Percentiles rank a stretch among this genome's conserved stretches.
Evolutionary conservation across 2,329 filamentous ascomycete genomes (phyloP).

Genomic region (Aureobasidium subglaciale): DNA sequence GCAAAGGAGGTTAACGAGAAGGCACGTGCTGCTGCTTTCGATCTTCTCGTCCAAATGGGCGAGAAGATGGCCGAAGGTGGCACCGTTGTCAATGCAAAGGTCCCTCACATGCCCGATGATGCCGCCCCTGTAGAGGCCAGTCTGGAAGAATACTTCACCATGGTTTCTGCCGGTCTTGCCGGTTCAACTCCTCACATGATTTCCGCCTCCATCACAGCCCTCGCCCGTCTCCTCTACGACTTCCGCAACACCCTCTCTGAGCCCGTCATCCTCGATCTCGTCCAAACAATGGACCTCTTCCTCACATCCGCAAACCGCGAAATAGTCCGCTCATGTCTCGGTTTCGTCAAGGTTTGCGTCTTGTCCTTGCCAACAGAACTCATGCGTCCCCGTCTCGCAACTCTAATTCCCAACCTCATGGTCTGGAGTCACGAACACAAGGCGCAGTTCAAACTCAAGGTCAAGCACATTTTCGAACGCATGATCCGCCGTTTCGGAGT

Average conservation of each 20-base stretch:
- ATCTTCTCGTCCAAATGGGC: conserved; percentile 81
- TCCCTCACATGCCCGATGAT: conserved; percentile 74
- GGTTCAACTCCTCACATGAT: conserved; percentile 95
- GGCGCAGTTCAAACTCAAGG: conserved; percentile 90
- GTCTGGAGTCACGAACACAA: conserved; percentile 98
- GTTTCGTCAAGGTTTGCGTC: conserved; percentile 93
- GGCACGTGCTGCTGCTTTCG: conserved; percentile 81
- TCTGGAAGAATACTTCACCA: conserved; percentile 94
- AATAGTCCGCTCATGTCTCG: conserved; percentile 88
- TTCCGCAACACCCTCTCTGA: conserved; percentile 66
- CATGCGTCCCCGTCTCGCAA: conserved; percentile 67
- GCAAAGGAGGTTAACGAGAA: conserved; percentile 98
- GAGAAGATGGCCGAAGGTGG: conserved; percentile 70
- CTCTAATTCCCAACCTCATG: conserved; percentile 82
- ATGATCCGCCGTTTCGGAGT: conserved; percentile 88
- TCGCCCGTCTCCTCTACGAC: conserved; percentile 88
- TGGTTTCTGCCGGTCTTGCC: conserved; percentile 92
- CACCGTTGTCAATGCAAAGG: conserved; percentile 75
- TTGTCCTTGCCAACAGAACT: conserved; percentile 75
- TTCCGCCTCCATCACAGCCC: conserved; percentile 88
- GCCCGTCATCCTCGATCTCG: conserved; percentile 70
- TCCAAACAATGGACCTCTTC: conserved; percentile 94
- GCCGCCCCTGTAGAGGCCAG: conserved; percentile 70
- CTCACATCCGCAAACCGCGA: conserved; percentile 94
- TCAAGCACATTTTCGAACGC: conserved; percentile 94